Base-by-base conservation (phyloP, 495 filamentous ascomycete species). In the Melanomma pulvis-pyrius region DNA sequence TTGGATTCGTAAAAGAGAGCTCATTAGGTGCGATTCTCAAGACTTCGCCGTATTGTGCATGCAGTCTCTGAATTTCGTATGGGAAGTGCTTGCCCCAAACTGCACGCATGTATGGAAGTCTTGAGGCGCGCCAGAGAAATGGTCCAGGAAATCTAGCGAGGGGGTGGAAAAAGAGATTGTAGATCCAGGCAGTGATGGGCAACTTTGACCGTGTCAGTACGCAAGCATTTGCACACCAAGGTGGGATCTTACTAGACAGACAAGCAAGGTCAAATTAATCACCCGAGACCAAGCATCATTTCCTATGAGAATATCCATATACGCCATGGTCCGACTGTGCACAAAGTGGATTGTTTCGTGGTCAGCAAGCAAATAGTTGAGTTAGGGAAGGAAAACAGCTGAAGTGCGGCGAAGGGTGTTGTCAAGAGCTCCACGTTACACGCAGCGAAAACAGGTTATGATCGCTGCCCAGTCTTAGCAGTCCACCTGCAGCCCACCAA, bases 11-110 rank as follows among this genome's bases (percentile, higher is more conserved):
- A 63, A 72, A 77, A 15, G 73, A 73, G 24, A 77, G 59, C 51
- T 76, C 48, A 69, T 75, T 56, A 61, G 73, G 75, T 46, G 66
- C 69, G 12, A 69, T 48, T 1, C 72, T 71, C 17, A 74, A 62
- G 5, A 70, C 49, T 8, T 52, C 30, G 26, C 74, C 74, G 56
- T 76, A 74, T 44, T 72, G 63, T 22, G 62, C 59, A 51, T 76
- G 74, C 24, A 76, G 57, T 46, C 68, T 64, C 41, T 69, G 53
- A 56, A 68, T 65, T 22, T 67, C 63, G n/a, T 68, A 57, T 6
- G 67, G 59, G 17, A 74, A 49, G 19, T 59, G 65, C 24, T 67
- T 67, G 19, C 55, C 21, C 9, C 63, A 34, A 2, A 70, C 51
- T 30, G 59, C 41, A 7, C 41, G 24, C 29, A 73, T 70, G 24